A percentile compares a stretch with the other conserved stretches of the same genome.
phyloP scores from a whole-genome alignment of 768 basidiomycete genomes.

The Royoungia palumana region DNA sequence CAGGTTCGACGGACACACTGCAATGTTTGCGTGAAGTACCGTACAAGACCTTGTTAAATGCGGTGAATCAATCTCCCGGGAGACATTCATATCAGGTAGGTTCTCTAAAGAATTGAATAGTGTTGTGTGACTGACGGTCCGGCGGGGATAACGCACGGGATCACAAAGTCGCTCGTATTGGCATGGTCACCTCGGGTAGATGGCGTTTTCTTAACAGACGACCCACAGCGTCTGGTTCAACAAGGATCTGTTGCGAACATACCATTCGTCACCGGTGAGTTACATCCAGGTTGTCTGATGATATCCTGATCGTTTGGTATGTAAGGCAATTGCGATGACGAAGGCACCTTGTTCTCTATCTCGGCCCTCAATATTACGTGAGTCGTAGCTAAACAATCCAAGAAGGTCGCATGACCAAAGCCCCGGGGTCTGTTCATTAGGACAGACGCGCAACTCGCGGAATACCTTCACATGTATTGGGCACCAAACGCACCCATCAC shows the following conservation, averaged over 20 bases:
- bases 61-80: conserved; percentile 33
- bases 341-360: conserved; percentile 44
- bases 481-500: conserved; percentile 25
- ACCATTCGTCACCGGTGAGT: conserved; percentile 9
- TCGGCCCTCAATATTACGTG: conserved; percentile 49
- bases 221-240: conserved; percentile 31
- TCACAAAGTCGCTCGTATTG: conserved; percentile 21
- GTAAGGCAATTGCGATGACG: conserved; percentile 37
- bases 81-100: conserved; percentile 33
- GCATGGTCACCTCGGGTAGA: conserved; percentile 41
- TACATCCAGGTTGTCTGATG: no score
- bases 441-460: conserved; percentile 23
- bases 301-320: neutral
- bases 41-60: conserved; percentile 27
- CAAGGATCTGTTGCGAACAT: conserved; percentile 26
- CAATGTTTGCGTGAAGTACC: conserved; percentile 34
- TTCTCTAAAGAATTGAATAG: neutral
- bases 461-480: conserved; percentile 31
- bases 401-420: neutral
- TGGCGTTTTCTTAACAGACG: conserved; percentile 35
- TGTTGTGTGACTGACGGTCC: neutral
- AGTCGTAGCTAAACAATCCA: conserved; percentile 3
- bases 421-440: conserved; percentile 9
- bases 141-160: no score
- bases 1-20: conserved; percentile 23